Conservation (phyloP, 2,329 filamentous ascomycete genomes). For the Fusarium anthophilum region DNA sequence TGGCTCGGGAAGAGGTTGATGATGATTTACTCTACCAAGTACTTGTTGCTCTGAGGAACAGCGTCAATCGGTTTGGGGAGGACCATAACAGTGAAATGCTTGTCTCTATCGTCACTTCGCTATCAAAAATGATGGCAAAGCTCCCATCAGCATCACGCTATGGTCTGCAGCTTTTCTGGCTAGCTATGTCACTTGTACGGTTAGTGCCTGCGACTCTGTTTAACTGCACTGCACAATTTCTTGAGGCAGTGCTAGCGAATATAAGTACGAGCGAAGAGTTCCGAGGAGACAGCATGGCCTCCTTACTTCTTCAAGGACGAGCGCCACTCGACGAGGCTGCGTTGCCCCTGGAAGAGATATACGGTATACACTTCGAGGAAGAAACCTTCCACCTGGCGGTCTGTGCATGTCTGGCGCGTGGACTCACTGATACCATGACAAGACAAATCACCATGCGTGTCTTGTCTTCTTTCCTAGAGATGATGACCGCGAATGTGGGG, state of each 20-base stretch:
- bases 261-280: constrained; percentile 70
- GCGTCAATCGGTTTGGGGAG: constrained; percentile 71
- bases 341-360: constrained; percentile 69
- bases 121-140: constrained; percentile 78
- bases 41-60: constrained; percentile 72
- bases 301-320: constrained; percentile 69
- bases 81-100: constrained; percentile 74
- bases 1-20: constrained; percentile 76
- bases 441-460: constrained; percentile 67
- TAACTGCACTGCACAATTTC: constrained; percentile 71
- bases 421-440: constrained; percentile 70
- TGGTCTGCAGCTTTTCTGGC: constrained; percentile 75
- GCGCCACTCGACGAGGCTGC: constrained; percentile 69
- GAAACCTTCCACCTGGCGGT: constrained; percentile 75
- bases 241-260: constrained; percentile 72
- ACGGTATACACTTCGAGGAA: constrained; percentile 70
- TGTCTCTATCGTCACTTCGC: constrained; percentile 71
- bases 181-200: constrained; percentile 72
- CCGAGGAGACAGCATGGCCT: constrained; percentile 66
- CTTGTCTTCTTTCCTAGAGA: constrained; percentile 66
- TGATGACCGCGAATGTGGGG: constrained; percentile 44
- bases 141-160: constrained; percentile 73
- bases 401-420: constrained; percentile 70
- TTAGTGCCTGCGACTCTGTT: constrained; percentile 71
- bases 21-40: constrained; percentile 78